Evolutionary conservation across 2,329 filamentous ascomycete species (phyloP).

Genomic region (Bertia moriformis): DNA sequence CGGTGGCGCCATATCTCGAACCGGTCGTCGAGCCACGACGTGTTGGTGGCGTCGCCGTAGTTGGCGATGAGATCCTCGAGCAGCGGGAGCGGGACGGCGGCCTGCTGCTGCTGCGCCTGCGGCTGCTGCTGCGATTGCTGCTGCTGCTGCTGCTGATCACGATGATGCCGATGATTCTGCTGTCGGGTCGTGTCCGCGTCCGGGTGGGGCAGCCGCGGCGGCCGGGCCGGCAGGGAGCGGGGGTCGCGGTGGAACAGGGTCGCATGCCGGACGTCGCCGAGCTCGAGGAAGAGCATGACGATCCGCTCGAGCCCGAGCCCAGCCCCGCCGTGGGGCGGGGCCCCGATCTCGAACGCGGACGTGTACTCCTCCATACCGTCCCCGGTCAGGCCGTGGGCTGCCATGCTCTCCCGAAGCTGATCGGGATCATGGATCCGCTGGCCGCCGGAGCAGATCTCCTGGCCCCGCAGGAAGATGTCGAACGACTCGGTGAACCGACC

Average conservation of each 20-base stretch:
- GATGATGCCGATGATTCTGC: too few relatives aligned
- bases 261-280: constrained; percentile 79
- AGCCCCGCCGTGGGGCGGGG: constrained; percentile 77
- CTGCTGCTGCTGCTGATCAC: constrained; percentile 20
- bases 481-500: constrained; percentile 75
- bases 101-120: constrained; percentile 27
- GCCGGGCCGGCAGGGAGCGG: constrained; percentile 62
- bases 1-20: constrained; percentile 78
- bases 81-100: constrained; percentile 52
- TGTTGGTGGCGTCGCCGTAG: constrained; percentile 87
- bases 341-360: constrained; percentile 73
- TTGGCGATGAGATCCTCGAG: constrained; percentile 84
- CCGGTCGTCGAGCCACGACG: constrained; percentile 79
- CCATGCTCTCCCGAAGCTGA: constrained; percentile 66
- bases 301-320: constrained; percentile 83
- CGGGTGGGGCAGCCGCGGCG: constrained; percentile 61
- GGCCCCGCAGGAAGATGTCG: constrained; percentile 84
- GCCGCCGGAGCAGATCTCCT: constrained; percentile 83
- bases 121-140: too few relatives aligned
- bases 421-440: constrained; percentile 77
- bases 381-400: constrained; percentile 58
- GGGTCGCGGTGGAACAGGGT: constrained; percentile 80
- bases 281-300: constrained; percentile 68
- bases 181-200: constrained; percentile 71
- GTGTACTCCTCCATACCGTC: constrained; percentile 83